phyloP scores from a whole-genome alignment of 805 yeast species.

The Wickerhamiella australiensis region DNA sequence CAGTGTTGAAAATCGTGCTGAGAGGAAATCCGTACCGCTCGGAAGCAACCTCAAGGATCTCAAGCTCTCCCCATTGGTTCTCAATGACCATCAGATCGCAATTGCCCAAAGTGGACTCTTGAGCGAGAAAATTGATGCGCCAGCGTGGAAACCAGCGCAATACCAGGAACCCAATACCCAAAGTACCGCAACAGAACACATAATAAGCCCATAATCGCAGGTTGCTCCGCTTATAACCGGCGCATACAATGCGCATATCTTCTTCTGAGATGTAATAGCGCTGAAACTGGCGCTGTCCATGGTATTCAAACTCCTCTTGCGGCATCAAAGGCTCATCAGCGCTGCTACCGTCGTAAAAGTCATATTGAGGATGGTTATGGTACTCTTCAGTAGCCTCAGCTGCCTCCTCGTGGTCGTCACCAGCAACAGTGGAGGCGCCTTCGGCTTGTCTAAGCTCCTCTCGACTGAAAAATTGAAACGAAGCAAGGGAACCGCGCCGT shows the following conservation, averaged over 20 bases:
- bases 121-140: slow-evolving; percentile 36
- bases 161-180: slow-evolving; percentile 62
- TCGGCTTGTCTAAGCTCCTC: slow-evolving; percentile 79
- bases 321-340: slow-evolving; percentile 19
- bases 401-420: slow-evolving; percentile 23
- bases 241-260: slow-evolving; percentile 86
- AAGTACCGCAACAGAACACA: slow-evolving; percentile 42
- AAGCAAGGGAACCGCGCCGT: slow-evolving; percentile 6
- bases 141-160: slow-evolving; percentile 80
- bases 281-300: slow-evolving; percentile 36
- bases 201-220: slow-evolving; percentile 40
- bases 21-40: slow-evolving; percentile 58
- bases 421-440: slow-evolving; percentile 62
- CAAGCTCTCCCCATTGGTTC: slow-evolving; percentile 82
- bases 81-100: slow-evolving; percentile 92
- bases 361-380: slow-evolving; percentile 5
- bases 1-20: slow-evolving; percentile 46
- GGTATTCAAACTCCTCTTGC: slow-evolving; percentile 17
- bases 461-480: slow-evolving; percentile 67
- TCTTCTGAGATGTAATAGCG: slow-evolving; percentile 90
- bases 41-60: slow-evolving; percentile 44
- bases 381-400: slow-evolving; percentile 1
- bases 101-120: slow-evolving; percentile 49
- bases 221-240: slow-evolving; percentile 59
- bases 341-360: slow-evolving; percentile 12